Evolutionary conservation across 225 moss, liverwort and hornwort genomes (phyloP).

Genomic region (Marchantia polymorpha): DNA sequence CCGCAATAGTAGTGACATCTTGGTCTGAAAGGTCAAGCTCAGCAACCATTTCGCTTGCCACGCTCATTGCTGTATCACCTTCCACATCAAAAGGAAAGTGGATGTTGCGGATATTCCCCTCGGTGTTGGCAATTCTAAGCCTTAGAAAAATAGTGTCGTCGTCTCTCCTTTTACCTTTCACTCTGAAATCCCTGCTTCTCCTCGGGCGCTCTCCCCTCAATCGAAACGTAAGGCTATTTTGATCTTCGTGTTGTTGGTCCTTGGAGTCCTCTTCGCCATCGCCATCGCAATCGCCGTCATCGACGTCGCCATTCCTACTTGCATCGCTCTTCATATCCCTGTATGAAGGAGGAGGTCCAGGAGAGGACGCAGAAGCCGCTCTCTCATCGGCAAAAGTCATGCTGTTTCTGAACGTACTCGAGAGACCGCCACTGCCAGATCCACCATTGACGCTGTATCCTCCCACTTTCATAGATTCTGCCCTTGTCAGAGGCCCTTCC

Average conservation of each 20-base stretch:
- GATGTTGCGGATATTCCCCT: conserved; percentile 86
- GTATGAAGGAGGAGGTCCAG: conserved; percentile 12
- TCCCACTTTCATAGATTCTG: background rate
- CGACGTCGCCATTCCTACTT: background rate
- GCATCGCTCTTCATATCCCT: background rate
- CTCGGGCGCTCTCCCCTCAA: conserved; percentile 61
- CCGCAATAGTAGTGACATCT: conserved; percentile 91
- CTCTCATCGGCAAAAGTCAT: background rate
- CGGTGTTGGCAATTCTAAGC: conserved; percentile 84
- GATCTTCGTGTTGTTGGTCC: background rate
- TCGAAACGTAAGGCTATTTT: conserved; percentile 12
- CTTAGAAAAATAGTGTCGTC: conserved; percentile 81
- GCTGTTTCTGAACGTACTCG: background rate
- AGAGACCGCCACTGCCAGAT: background rate
- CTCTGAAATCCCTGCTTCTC: conserved; percentile 67
- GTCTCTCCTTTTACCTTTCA: conserved; percentile 90
- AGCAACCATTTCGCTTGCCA: conserved; percentile 97
- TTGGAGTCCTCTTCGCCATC: background rate
- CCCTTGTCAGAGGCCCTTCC: conserved; percentile 15
- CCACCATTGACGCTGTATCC: background rate
- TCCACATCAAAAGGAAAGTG: conserved; percentile 97
- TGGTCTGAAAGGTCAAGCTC: conserved; percentile 96
- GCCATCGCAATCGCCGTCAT: no score
- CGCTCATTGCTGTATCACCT: conserved; percentile 87
- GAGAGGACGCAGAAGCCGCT: conserved; percentile 4